phyloP scores from a whole-genome alignment of 768 basidiomycete genomes.

The Rhodocollybia butyracea region DNA sequence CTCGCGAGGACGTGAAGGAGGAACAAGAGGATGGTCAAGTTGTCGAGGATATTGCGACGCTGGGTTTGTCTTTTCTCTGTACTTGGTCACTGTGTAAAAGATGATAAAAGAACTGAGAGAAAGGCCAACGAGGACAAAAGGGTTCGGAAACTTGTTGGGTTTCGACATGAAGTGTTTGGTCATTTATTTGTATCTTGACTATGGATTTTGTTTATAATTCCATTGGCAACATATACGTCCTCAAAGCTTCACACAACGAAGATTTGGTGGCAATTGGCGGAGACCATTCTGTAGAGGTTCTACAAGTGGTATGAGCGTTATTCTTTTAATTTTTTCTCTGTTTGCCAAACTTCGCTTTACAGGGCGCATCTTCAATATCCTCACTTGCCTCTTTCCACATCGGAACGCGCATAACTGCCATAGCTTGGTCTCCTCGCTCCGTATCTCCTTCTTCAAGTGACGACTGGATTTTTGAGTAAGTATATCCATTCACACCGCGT shows the following conservation, averaged over 20 bases:
- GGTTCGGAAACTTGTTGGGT: slow-evolving; percentile 57
- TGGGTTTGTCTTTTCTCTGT: slow-evolving; percentile 54
- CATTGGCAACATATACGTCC: slow-evolving; percentile 54
- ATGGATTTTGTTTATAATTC: slow-evolving; percentile 66
- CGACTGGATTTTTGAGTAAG: slow-evolving; percentile 70
- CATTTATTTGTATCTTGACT: slow-evolving; percentile 11
- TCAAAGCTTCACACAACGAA: slow-evolving; percentile 61
- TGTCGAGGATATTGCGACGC: slow-evolving; percentile 60
- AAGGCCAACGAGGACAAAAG: slow-evolving; percentile 57
- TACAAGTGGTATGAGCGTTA: slow-evolving; percentile 51
- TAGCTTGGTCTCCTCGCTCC: slow-evolving; percentile 75
- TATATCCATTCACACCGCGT: slow-evolving; percentile 3
- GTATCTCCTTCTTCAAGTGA: slow-evolving; percentile 64
- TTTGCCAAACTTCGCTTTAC: slow-evolving; percentile 13
- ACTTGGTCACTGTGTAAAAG: slow-evolving; percentile 54
- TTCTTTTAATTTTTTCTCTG: slow-evolving; percentile 4
- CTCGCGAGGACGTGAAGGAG: slow-evolving; percentile 47
- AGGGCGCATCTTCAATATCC: slow-evolving; percentile 42
- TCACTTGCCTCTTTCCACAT: slow-evolving; percentile 71
- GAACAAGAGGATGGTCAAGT: slow-evolving; percentile 63
- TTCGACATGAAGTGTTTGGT: too few relatives aligned
- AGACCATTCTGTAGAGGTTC: slow-evolving; percentile 67
- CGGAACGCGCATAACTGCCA: slow-evolving; percentile 64
- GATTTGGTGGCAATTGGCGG: slow-evolving; percentile 75
- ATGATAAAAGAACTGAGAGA: slow-evolving; percentile 51